Percentiles rank a stretch among this genome's conserved stretches.
Evolutionary conservation across 2,329 filamentous ascomycete genomes (phyloP).

Genomic region (Arthrobotrys conoides): DNA sequence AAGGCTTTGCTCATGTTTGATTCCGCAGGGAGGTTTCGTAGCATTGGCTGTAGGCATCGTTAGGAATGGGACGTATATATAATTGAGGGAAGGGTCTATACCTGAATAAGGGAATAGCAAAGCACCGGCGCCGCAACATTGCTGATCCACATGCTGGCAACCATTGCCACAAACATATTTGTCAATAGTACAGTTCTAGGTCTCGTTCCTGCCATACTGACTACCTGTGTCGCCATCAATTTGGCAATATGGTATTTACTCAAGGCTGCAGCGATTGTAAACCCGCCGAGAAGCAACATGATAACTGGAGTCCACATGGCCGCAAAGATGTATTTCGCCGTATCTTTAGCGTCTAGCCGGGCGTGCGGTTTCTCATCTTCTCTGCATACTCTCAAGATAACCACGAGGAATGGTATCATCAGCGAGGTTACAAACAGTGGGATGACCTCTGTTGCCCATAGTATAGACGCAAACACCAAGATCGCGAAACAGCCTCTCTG

Average conservation of each 20-base stretch:
- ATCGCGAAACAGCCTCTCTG: conserved; percentile 97
- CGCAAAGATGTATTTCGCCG: conserved; percentile 86
- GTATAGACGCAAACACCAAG: conserved; percentile 89
- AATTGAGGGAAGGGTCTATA: conserved; percentile 67
- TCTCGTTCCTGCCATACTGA: conserved; percentile 94
- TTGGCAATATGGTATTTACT: conserved; percentile 99
- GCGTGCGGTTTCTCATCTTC: conserved; percentile 77
- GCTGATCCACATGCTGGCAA: conserved; percentile 98
- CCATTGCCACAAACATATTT: conserved; percentile 98
- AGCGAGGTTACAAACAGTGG: conserved; percentile 97
- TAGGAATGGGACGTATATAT: conserved; percentile 8
- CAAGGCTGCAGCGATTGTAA: conserved; percentile 92
- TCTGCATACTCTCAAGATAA: conserved; percentile 86
- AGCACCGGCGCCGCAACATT: conserved; percentile 97
- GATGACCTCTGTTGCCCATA: conserved; percentile 98
- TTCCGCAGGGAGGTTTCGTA: conserved; percentile 90
- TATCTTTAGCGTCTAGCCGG: conserved; percentile 82
- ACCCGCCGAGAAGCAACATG: conserved; percentile 95
- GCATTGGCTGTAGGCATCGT: conserved; percentile 77
- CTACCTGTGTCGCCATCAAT: conserved; percentile 92
- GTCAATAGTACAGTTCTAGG: conserved; percentile 92
- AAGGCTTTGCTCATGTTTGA: conserved; percentile 95
- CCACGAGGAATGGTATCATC: conserved; percentile 91
- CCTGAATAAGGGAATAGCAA: conserved; percentile 97
- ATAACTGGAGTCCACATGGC: conserved; percentile 99